Base-by-base conservation (phyloP, 768 basidiomycete species). In the Rhizopogon vesiculosus region DNA sequence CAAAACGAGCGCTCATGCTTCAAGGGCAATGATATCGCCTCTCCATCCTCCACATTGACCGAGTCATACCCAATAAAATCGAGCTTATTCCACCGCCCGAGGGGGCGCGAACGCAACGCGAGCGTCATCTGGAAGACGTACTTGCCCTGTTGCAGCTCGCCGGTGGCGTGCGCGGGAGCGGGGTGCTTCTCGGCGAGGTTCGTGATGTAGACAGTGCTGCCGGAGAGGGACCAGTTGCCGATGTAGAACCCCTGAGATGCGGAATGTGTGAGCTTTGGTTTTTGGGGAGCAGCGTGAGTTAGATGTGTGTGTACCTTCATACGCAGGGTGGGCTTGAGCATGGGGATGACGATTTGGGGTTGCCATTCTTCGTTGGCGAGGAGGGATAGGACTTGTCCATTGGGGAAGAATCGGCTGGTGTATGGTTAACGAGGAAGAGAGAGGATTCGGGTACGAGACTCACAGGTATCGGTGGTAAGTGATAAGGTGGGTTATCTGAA, bases 391-490 rank as follows among this genome's bases (percentile, higher is more conserved):
- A 95, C 94, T 64, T 84, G 81, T 2, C 94, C 94, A 59, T 91
- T 83, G 0, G 91, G 86, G 61, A 88, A 88, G 75, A 96, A 96
- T 28, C 94, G 91, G 44, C 90, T 92, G 62, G 1, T 31, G 53
- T 12, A 46, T 16, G 19, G 46, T 66, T 40, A 60, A 41, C 2
- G 5, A 43, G 31, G 38, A 25, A 6, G 43, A 57, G 49, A 28
- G 19, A 38, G 31, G 31, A 44, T 4, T 18, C 29, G n/a, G 25
- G 33, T 5, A 52, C 12, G n/a, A 7, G 7, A 62, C 87, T 69
- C 60, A 90, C 85, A 97, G 78, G 69, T 92, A 96, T 33, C 94
- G 90, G 64, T 95, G 91, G 69, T 96, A 97, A 5, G 92, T 95
- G 64, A 97, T 83, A 56, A 94, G 77, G 64, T 96, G 92, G 65